A percentile compares a stretch with the other conserved stretches of the same genome.
Evolutionary conservation across 495 filamentous ascomycete genomes (phyloP).

Genomic region (Antarctomyces pellizariae): DNA sequence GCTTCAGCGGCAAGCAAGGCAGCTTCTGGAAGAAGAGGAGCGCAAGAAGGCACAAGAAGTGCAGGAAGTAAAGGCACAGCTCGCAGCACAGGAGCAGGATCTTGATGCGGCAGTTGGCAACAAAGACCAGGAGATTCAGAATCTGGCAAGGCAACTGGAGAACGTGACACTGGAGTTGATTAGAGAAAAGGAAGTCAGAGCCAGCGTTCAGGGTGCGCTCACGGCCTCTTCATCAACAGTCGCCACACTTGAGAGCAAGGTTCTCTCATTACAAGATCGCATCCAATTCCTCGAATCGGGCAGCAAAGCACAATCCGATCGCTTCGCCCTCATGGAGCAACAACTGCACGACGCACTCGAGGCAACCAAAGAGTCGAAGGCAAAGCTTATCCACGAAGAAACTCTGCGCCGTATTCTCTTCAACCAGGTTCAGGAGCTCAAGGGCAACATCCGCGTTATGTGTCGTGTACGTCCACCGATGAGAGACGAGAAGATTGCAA

Average conservation of each 20-base stretch:
- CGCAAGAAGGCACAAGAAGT: slow-evolving; percentile 34
- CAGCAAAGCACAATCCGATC: slow-evolving; percentile 59
- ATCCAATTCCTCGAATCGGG: slow-evolving; percentile 78
- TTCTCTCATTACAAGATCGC: slow-evolving; percentile 47
- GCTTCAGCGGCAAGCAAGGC: slow-evolving; percentile 7
- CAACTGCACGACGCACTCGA: slow-evolving; percentile 53
- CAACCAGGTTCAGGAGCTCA: slow-evolving; percentile 96
- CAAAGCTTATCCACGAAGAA: slow-evolving; percentile 79
- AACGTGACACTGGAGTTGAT: slow-evolving; percentile 33
- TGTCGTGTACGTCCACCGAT: slow-evolving; percentile 81
- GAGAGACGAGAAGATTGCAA: slow-evolving; percentile 27
- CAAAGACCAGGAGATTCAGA: slow-evolving; percentile 35
- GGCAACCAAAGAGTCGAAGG: slow-evolving; percentile 41
- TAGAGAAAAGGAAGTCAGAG: slow-evolving; percentile 31
- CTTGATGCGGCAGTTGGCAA: slow-evolving; percentile 34
- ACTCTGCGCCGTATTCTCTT: slow-evolving; percentile 78
- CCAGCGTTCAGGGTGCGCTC: slow-evolving; percentile 34
- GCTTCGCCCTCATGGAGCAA: slow-evolving; percentile 52
- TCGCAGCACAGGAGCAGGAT: slow-evolving; percentile 37
- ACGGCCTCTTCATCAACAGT: slow-evolving; percentile 36
- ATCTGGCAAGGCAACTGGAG: slow-evolving; percentile 27
- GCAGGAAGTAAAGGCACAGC: slow-evolving; percentile 34
- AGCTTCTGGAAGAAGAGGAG: slow-evolving; percentile 31
- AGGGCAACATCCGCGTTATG: slow-evolving; percentile 97
- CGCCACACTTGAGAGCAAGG: slow-evolving; percentile 45